A percentile compares a stretch with the other conserved stretches of the same genome.
Evolutionary conservation across 495 filamentous ascomycete genomes (phyloP).

Genomic region (Hypoxylon cercidicola): DNA sequence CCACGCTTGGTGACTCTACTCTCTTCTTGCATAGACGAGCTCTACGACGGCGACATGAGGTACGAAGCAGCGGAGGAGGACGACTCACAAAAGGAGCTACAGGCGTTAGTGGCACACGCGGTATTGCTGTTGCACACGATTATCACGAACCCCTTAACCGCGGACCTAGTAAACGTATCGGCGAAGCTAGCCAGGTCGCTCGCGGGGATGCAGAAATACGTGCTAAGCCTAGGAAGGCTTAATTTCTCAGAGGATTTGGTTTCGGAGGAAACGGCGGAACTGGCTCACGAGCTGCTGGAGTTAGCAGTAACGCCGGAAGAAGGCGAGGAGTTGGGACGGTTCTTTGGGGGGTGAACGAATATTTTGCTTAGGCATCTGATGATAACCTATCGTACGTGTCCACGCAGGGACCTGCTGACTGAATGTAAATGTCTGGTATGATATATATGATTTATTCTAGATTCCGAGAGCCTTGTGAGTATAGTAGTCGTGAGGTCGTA

Average conservation of each 20-base stretch:
- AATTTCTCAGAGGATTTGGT: conserved; percentile 59
- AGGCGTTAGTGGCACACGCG: conserved; percentile 41
- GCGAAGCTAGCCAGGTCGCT: conserved; percentile 50
- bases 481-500: no score
- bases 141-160: conserved; percentile 51
- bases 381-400: not conserved
- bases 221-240: conserved; percentile 55
- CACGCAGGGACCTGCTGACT: no score
- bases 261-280: conserved; percentile 58
- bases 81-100: conserved; percentile 30
- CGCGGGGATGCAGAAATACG: conserved; percentile 54
- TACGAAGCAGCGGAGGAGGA: conserved; percentile 36
- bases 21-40: conserved; percentile 54
- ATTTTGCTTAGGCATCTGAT: conserved; percentile 13
- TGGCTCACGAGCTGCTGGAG: conserved; percentile 59
- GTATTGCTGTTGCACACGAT: conserved; percentile 55
- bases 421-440: no score
- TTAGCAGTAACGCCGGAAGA: conserved; percentile 58
- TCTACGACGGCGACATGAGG: conserved; percentile 55
- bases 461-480: no score
- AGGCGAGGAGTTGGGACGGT: conserved; percentile 51
- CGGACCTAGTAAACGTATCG: conserved; percentile 47
- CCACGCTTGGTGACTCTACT: conserved; percentile 53
- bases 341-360: conserved; percentile 51
- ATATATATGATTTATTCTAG: not conserved